These are phyloP conservation scores for Plasmodium gonderi DNA, from an alignment of 169 alveolate species.

Conservation along the genomic window DNA sequence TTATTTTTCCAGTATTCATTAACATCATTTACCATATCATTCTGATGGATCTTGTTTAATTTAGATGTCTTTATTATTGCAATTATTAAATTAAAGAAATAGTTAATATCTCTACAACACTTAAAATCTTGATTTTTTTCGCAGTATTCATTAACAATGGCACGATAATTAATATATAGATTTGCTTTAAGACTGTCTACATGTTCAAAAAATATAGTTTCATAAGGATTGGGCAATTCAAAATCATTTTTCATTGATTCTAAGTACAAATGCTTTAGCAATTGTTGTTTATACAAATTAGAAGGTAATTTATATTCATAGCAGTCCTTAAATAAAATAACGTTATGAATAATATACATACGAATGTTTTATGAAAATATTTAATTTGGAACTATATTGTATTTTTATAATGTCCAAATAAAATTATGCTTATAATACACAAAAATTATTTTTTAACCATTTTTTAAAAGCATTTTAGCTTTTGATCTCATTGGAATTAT, in stretches of 20 bases:
- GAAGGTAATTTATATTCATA: not conserved
- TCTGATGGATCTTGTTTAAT: not conserved
- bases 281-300: not conserved
- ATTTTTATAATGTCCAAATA: not conserved
- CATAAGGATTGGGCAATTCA: not conserved
- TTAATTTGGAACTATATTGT: not conserved
- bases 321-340: not conserved
- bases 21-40: not conserved
- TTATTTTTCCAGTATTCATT: not conserved
- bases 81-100: not conserved
- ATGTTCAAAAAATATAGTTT: not conserved
- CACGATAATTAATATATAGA: not conserved
- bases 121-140: not conserved
- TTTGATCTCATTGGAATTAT: not conserved
- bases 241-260: not conserved
- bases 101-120: not conserved
- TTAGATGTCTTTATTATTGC: not conserved
- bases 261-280: not conserved
- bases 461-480: not conserved
- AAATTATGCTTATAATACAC: not conserved
- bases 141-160: not conserved
- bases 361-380: not conserved
- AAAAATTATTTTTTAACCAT: not conserved
- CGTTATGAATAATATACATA: not conserved
- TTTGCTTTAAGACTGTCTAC: not conserved